These are phyloP conservation scores for Ceriops decandra DNA, from an alignment of 345 rosid genomes.

Conservation along the genomic window DNA sequence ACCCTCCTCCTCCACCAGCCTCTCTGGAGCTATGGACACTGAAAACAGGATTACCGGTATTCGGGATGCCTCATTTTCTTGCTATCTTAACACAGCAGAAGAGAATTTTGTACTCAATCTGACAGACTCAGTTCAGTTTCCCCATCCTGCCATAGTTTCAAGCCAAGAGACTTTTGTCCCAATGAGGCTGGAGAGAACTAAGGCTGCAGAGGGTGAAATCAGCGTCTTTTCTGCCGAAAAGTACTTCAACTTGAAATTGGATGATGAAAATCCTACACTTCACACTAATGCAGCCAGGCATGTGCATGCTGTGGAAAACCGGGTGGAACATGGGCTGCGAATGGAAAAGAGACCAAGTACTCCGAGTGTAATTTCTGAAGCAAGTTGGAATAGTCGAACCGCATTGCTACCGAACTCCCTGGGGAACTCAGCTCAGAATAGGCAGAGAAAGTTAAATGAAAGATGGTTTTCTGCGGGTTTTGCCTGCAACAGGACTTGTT, in stretches of 20 bases:
- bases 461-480: constrained; percentile 40
- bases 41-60: constrained; percentile 23
- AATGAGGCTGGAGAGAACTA: constrained; percentile 22
- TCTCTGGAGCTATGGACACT: constrained; percentile 26
- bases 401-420: constrained; percentile 24
- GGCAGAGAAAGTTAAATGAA: constrained; percentile 28
- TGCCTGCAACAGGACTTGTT: constrained; percentile 47
- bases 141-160: constrained; percentile 23
- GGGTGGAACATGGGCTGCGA: constrained; percentile 18
- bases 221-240: constrained; percentile 55
- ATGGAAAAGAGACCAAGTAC: constrained; percentile 34
- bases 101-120: constrained; percentile 35
- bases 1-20: background rate
- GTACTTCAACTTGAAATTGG: constrained; percentile 50
- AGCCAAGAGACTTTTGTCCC: constrained; percentile 24
- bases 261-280: constrained; percentile 23
- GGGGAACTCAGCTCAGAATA: constrained; percentile 21
- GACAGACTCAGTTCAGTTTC: constrained; percentile 23
- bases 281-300: constrained; percentile 10
- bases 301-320: constrained; percentile 14
- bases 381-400: constrained; percentile 48
- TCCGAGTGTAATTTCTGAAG: constrained; percentile 44
- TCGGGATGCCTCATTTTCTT: constrained; percentile 41
- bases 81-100: constrained; percentile 29
- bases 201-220: constrained; percentile 36